Base-by-base conservation (phyloP, 2,329 filamentous ascomycete genomes). In the Orbilia ellipsospora region DNA sequence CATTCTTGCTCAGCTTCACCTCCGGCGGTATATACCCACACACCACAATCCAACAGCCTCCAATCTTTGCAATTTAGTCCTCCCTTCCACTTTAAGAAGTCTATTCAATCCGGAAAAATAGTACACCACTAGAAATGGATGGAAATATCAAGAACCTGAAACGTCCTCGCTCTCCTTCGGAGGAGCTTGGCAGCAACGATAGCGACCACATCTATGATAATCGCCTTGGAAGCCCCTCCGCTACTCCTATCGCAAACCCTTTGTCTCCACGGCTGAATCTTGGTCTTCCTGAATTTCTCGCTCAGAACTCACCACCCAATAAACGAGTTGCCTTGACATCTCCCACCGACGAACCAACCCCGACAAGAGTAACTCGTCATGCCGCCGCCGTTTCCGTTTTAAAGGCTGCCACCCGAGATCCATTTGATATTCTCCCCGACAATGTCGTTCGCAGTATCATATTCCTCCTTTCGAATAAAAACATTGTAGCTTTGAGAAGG, bases 361-460 rank as follows among this genome's bases (percentile, higher is more conserved):
- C 57, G 2, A 20, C 48, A 5, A 63, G 70, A 18, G 61, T 74
- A 13, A 74, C 70, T 18, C 63, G 70, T 40, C 56, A 68, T 45
- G 56, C 56, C 0, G 70, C 70, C 2, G 45, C 64, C 1, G 44
- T 20, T 2, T 18, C 57, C 4, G 57, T 57, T 8, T 36, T 51
- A 5, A 51, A 63, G 31, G 44, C 70, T 5, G 45, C 57, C 4
- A 26, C 42, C 7, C 52, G 55, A 4, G 73, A 76, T 20, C 73
- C 73, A 3, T 76, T 76, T 26, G 40, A 65, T 15, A 60, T 70
- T 5, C 26, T 76, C n/a, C 73, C 73, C 1, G 73, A 76, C 56
- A 76, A 76, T 57, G 73, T 76, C 6, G 65, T 76, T 23, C 20
- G 66, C 2, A 50, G 45, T 36, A 76, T 76, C 16, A 70, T 76